Evolutionary conservation across 352 stramenopile genomes (phyloP).

Genomic region (Globisporangium cylindrosporum): DNA sequence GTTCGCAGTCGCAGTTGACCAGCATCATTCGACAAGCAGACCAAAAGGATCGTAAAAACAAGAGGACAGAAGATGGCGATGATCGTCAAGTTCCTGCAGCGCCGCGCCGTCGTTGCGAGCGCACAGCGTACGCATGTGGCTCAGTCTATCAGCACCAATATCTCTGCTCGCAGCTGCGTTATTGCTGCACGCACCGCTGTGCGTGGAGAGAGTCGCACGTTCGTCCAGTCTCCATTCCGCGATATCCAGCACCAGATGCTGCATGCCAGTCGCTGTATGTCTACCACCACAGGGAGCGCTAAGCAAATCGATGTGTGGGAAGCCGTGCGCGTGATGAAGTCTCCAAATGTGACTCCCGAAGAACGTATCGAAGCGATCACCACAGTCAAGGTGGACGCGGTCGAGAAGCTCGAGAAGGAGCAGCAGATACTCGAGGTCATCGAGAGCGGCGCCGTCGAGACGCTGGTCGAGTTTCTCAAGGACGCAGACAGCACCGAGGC

Average conservation of each 20-base stretch:
- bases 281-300: not conserved
- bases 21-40: not conserved
- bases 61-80: slow-evolving; percentile 7
- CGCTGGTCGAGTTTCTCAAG: slow-evolving; percentile 44
- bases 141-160: not conserved
- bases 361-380: slow-evolving; percentile 38
- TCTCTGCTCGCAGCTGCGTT: not conserved
- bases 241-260: not conserved
- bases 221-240: not conserved
- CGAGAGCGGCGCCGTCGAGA: slow-evolving; percentile 45
- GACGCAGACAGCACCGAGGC: slow-evolving; percentile 45
- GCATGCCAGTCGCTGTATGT: slow-evolving; percentile 1
- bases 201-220: not conserved
- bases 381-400: slow-evolving; percentile 26
- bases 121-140: not conserved
- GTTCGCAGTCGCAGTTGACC: not conserved
- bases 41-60: slow-evolving; percentile 3
- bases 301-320: slow-evolving; percentile 18
- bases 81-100: slow-evolving; percentile 8
- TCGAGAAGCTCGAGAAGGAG: slow-evolving; percentile 28
- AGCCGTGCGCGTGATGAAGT: slow-evolving; percentile 31
- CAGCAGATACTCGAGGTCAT: slow-evolving; percentile 51
- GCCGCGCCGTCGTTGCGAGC: not conserved
- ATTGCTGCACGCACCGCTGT: not conserved
- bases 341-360: slow-evolving; percentile 29